Evolutionary conservation across 148 eudicot species (phyloP), one percentile per base, ranked within the genome.

Genomic region (Chenopodium formosanum): DNA sequence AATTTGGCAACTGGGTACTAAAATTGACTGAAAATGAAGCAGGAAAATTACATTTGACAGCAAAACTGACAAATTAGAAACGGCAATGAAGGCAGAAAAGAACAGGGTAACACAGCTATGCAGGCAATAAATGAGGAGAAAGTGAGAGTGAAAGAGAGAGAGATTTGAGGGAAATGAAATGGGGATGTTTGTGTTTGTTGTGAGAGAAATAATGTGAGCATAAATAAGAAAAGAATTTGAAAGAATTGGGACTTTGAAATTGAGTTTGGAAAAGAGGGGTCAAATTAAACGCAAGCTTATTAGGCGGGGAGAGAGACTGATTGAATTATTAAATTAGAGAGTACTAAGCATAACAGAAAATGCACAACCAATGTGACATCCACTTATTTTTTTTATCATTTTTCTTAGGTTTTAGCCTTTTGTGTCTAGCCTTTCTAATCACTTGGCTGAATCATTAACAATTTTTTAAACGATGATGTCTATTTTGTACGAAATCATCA

Each of bases 31-130:
- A 3, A 40, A 77, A 56, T 71, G 20, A 68, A 29, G 52, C 62
- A 75, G 34, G 11, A 5, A 32, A 48, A 37, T 19, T 10, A 66
- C 12, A 27, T 5, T 6, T 60, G 23, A 75, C 16, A 75, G 7
- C 69, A 52, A 78, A 81, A 74, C 34, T 48, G 64, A 84, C 76
- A 79, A 69, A 69, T 13, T 32, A 16, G 29, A 32, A 74, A 50
- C 37, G 75, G 25, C 62, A 80, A 84, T 53, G 67, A 77, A 84
- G 64, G 56, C 76, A 79, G 76, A 70, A 69, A 70, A 80, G 70
- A 79, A 84, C 83, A 79, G 83, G 71, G 72, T 68, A 80, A 84
- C 86, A 84, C 86, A 84, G 86, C 80, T 84, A 84, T 70, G 77
- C 64, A 79, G 40, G 40, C 78, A 73, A 79, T 73, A 65, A 78